Base-by-base conservation (phyloP, 805 yeast species). In the Myxozyma neotropica region DNA sequence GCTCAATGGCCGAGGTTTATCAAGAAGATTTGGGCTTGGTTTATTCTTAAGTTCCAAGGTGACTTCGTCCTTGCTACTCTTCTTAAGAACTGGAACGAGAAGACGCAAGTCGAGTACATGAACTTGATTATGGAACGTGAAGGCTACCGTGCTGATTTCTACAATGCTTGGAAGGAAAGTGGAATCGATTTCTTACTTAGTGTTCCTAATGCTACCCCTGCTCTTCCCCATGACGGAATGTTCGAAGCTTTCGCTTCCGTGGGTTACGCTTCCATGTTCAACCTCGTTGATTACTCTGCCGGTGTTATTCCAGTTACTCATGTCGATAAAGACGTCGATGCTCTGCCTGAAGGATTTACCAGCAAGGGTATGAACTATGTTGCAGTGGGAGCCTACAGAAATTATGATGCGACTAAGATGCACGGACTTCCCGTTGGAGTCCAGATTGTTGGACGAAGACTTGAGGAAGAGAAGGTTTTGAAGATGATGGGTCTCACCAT, bases 391-490 rank as follows among this genome's bases (percentile, higher is more conserved):
- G 78, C 81, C 39, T 77, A 77, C 64, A 71, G 73, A 31, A 69
- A 77, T 51, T 84, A 82, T 71, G 78, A 82, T 63, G 80, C 86
- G 0, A 78, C 73, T 53, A 79, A 79, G 61, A 75, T 79, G 70
- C 78, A 82, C 64, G 86, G 85, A 3, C 82, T 85, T 56, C 85
- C 89, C 0, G 84, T 83, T 13, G 82, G 84, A 19, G 73, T 87
- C n/a, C 90, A 86, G 71, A 73, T 87, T 31, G 82, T 85, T 2
- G 83, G 87, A n/a, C 77, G 77, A 58, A 77, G 82, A 54, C 75
- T 78, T 19, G 80, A 83, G 66, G 92, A 86, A 65, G 91, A 86
- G 67, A 84, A 83, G 68, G 81, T 78, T 3, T 68, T 84, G 43
- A 75, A 74, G 53, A 77, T 81, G 67, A 77, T 82, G 80, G 72